Percentiles rank a stretch among this genome's conserved stretches.
Conservation (phyloP, 2,329 filamentous ascomycete species). For the Cordyceps cicadae region DNA sequence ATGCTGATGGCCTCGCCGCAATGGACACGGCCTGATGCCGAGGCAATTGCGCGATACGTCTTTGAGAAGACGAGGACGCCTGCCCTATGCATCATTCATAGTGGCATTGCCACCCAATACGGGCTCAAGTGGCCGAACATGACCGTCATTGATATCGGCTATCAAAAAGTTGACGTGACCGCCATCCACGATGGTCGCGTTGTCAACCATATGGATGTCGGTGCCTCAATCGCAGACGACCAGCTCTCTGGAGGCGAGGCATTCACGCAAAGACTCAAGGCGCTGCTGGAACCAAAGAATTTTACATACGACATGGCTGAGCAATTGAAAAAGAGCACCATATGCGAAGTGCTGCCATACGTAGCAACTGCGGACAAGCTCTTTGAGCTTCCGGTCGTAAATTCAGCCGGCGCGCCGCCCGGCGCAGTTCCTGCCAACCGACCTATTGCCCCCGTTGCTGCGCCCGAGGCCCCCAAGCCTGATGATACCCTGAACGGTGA, state of each 20-base stretch:
- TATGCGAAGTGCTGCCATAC: conserved; percentile 60
- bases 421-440: conserved; percentile 17
- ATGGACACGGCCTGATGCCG: conserved; percentile 83
- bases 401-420: conserved; percentile 23
- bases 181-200: conserved; percentile 78
- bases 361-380: conserved; percentile 34
- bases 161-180: conserved; percentile 85
- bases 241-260: conserved; percentile 72
- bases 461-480: background rate
- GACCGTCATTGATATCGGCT: conserved; percentile 85
- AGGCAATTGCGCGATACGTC: conserved; percentile 83
- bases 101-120: conserved; percentile 79
- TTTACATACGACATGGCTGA: conserved; percentile 62
- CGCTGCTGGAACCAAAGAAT: conserved; percentile 53
- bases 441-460: conserved; percentile 15
- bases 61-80: conserved; percentile 97
- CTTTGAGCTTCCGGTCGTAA: conserved; percentile 38
- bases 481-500: conserved; percentile 19
- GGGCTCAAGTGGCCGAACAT: conserved; percentile 67
- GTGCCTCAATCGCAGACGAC: conserved; percentile 41
- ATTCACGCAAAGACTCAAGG: conserved; percentile 66
- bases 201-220: conserved; percentile 57
- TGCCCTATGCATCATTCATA: conserved; percentile 82
- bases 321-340: conserved; percentile 57
- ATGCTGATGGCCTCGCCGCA: conserved; percentile 81